phyloP scores from a whole-genome alignment of 306 rosid species.

The Acacia crassicarpa region DNA sequence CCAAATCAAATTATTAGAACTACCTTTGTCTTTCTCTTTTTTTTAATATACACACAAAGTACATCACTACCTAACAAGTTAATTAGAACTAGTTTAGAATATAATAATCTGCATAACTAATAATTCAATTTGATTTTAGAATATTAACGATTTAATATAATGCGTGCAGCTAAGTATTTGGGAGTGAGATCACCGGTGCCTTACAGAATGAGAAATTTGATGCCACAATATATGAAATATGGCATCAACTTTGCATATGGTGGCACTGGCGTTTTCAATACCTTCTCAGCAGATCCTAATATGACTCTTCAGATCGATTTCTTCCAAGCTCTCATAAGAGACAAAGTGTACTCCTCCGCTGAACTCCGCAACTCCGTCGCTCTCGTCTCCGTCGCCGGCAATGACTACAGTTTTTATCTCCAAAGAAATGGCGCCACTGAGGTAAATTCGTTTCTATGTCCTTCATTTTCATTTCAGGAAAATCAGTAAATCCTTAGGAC shows the following conservation, averaged over 20 bases:
- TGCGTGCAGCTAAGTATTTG: constrained; percentile 31
- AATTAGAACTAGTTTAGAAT: too few relatives aligned
- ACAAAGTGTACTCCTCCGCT: not conserved
- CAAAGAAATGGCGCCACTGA: not conserved
- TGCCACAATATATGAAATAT: not conserved
- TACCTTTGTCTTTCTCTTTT: too few relatives aligned
- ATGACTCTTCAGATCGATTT: constrained; percentile 51
- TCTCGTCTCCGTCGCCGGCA: constrained; percentile 30
- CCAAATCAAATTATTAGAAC: too few relatives aligned
- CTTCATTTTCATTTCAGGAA: not conserved
- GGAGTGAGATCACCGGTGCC: not conserved
- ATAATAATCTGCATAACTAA: too few relatives aligned
- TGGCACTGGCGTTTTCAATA: constrained; percentile 28
- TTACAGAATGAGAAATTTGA: not conserved
- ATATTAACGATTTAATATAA: not conserved
- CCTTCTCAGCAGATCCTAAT: constrained; percentile 35
- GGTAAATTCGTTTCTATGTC: not conserved
- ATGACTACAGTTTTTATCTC: constrained; percentile 24
- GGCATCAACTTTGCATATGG: not conserved
- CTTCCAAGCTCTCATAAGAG: constrained; percentile 14
- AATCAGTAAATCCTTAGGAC: not conserved
- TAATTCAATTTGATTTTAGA: not conserved
- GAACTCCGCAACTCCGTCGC: constrained; percentile 29
- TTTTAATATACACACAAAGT: too few relatives aligned
- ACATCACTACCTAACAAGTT: too few relatives aligned